A percentile compares a stretch with the other conserved stretches of the same genome.
Conservation (phyloP, 2,329 filamentous ascomycete genomes). For the Alternaria sp. region DNA sequence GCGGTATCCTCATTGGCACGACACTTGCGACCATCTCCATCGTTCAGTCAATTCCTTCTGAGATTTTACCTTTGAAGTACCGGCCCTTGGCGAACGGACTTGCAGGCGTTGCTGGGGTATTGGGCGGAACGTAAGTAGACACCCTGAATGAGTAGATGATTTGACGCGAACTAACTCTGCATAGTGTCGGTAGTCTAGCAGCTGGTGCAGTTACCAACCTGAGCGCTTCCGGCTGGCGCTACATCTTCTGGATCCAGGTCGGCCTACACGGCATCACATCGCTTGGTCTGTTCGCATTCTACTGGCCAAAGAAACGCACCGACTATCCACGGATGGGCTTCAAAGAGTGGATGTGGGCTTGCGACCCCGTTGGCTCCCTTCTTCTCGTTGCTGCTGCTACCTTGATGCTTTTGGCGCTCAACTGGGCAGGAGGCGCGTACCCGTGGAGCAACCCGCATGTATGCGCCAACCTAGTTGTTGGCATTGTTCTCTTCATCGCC, state of each 20-base stretch:
- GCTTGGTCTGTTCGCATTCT: conserved; percentile 53
- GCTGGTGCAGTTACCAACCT: conserved; percentile 61
- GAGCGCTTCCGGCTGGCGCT: conserved; percentile 57
- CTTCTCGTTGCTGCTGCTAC: conserved; percentile 34
- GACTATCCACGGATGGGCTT: conserved; percentile 34
- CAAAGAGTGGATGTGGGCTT: conserved; percentile 37
- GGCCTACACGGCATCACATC: conserved; percentile 58
- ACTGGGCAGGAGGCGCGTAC: conserved; percentile 40
- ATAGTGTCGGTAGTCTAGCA: conserved; percentile 56
- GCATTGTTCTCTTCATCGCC: conserved; percentile 28
- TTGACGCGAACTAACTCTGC: background rate
- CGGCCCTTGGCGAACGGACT: conserved; percentile 63
- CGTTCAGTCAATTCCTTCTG: conserved; percentile 62
- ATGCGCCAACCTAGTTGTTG: conserved; percentile 29
- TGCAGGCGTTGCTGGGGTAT: conserved; percentile 57
- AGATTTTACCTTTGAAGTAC: conserved; percentile 64
- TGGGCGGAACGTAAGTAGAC: conserved; percentile 59
- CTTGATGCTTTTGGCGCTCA: conserved; percentile 36
- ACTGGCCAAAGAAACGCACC: conserved; percentile 40
- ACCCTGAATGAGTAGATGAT: background rate
- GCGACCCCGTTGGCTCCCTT: conserved; percentile 37
- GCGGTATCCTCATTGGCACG: conserved; percentile 63
- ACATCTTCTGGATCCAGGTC: conserved; percentile 66
- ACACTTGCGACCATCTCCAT: conserved; percentile 63
- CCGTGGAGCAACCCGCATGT: conserved; percentile 34